A percentile compares a stretch with the other conserved stretches of the same genome.
Evolutionary conservation across 2,329 filamentous ascomycete genomes (phyloP).

Genomic region (Cercospora nicotianae): DNA sequence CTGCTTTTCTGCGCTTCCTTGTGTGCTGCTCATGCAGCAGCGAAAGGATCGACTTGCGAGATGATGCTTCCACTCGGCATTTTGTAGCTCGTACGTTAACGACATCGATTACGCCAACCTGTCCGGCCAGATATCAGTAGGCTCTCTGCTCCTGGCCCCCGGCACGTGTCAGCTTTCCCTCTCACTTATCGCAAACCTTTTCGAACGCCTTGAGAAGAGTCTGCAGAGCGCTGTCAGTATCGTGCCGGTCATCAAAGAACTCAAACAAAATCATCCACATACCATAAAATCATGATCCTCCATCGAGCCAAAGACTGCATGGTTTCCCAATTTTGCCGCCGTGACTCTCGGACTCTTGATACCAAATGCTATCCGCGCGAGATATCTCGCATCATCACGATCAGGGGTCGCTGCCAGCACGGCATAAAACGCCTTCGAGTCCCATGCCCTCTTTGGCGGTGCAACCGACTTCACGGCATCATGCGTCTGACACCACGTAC

Average conservation of each 20-base stretch:
- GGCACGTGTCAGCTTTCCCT: neutral
- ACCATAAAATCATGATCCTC: conserved; percentile 57
- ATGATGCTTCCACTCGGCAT: no score
- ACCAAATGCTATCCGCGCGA: conserved; percentile 62
- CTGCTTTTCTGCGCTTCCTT: neutral
- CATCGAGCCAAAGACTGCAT: conserved; percentile 54
- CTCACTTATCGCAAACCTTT: conserved; percentile 26
- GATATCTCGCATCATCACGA: conserved; percentile 59
- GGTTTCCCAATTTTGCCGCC: conserved; percentile 50
- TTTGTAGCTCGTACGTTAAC: no score
- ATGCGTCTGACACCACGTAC: conserved; percentile 48
- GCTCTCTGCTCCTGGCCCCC: neutral
- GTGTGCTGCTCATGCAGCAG: no score
- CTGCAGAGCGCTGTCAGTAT: conserved; percentile 6
- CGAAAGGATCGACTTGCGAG: no score
- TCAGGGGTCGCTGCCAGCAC: conserved; percentile 50
- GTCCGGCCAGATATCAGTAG: neutral
- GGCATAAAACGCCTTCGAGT: conserved; percentile 44
- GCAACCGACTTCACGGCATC: conserved; percentile 41
- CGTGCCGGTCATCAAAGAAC: no score
- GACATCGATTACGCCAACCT: neutral
- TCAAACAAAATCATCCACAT: conserved; percentile 17
- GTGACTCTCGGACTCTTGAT: conserved; percentile 59
- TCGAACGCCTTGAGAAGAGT: conserved; percentile 26
- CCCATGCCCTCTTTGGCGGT: conserved; percentile 43